phyloP scores from a whole-genome alignment of 2,329 filamentous ascomycete genomes.

The Diaporthe destruens region DNA sequence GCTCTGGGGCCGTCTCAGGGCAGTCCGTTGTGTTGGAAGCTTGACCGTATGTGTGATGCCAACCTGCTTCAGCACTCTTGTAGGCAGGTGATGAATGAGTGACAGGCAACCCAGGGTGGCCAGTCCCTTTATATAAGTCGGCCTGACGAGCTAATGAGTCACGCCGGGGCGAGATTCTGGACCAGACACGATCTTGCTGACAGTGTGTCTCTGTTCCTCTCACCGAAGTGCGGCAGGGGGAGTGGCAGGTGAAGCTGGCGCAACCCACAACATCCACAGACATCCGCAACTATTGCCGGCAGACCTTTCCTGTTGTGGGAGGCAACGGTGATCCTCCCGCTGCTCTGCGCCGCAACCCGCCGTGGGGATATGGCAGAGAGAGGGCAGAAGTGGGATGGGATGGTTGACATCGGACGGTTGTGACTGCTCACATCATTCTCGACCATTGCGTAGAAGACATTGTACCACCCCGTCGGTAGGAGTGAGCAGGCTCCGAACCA shows the following conservation, averaged over 20 bases:
- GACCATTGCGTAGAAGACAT: constrained; percentile 1
- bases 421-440: constrained; percentile 25
- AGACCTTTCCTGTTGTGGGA: constrained; percentile 28
- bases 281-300: constrained; percentile 21
- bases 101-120: neutral
- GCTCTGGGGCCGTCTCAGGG: constrained; percentile 1
- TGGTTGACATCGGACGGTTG: neutral
- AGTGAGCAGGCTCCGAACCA: neutral
- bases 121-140: constrained; percentile 3
- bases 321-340: constrained; percentile 26
- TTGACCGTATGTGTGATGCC: too few relatives aligned
- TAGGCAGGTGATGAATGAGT: neutral
- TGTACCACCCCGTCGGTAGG: neutral
- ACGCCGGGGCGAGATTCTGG: neutral
- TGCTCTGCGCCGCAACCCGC: constrained; percentile 10
- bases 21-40: neutral
- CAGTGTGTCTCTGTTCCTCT: neutral
- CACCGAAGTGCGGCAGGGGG: constrained; percentile 1
- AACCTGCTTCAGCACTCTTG: too few relatives aligned
- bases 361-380: constrained; percentile 2
- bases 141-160: constrained; percentile 19
- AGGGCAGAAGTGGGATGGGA: neutral
- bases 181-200: constrained; percentile 9
- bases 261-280: constrained; percentile 24
- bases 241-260: neutral